phyloP scores from a whole-genome alignment of 2,329 filamentous ascomycete species.

The Colletotrichum euphorbiae region DNA sequence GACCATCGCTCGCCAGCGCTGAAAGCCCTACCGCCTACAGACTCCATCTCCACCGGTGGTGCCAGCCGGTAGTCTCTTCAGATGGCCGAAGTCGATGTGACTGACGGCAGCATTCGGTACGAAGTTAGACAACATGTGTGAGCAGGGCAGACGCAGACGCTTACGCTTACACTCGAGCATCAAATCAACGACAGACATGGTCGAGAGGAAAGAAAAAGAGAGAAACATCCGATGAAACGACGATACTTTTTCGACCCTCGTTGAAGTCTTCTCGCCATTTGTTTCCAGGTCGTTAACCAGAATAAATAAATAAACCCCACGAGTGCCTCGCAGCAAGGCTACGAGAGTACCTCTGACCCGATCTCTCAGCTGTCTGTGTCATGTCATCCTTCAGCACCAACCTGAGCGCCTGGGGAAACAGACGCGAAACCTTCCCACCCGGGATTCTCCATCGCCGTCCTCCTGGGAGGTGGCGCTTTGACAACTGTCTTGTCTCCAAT shows the following conservation, averaged over 20 bases:
- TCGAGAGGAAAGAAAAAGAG: too few species aligned
- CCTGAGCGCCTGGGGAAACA: slow-evolving; percentile 33
- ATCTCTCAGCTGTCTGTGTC: slow-evolving; percentile 7
- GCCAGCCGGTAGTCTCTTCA: too few species aligned
- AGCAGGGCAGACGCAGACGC: too few species aligned
- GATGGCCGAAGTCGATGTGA: too few species aligned
- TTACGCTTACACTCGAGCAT: too few species aligned
- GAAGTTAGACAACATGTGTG: too few species aligned
- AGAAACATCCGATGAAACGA: too few species aligned
- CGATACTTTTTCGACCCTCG: background rate
- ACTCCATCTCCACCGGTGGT: too few species aligned
- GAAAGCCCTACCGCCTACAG: too few species aligned
- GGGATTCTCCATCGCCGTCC: slow-evolving; percentile 17
- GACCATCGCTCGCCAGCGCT: too few species aligned
- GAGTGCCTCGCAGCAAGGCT: background rate
- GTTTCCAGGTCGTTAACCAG: background rate
- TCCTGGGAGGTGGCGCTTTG: slow-evolving; percentile 21
- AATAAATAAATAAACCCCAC: background rate
- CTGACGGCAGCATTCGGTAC: too few species aligned
- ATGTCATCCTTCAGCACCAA: slow-evolving; percentile 12
- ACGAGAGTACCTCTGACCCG: background rate
- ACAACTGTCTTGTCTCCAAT: slow-evolving; percentile 3
- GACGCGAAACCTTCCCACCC: slow-evolving; percentile 20
- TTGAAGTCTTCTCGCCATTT: background rate
- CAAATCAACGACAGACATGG: too few species aligned